Evolutionary conservation across 305 asterid genomes (phyloP), one percentile per base, ranked within the genome.

Genomic region (Ilex paraguariensis): DNA sequence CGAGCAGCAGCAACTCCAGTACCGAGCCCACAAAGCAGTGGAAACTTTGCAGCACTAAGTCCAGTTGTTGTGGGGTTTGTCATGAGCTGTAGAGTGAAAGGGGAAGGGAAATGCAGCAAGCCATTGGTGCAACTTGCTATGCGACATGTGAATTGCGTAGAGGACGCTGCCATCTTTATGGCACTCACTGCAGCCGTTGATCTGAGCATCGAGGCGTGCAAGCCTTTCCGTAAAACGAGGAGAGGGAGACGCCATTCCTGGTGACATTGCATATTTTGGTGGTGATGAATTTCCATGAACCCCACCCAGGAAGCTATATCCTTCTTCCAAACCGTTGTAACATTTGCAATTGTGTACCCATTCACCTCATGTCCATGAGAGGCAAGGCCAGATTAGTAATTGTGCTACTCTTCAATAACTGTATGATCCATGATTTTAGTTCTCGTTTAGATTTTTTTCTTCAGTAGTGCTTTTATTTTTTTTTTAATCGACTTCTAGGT

Each of bases 121-220:
- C 96, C 95, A 5, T 53, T 82, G 4, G 98, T 86, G 67, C 98
- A 91, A 63, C 74, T 91, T 3, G 96, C 96, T 10, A 87, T 91
- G 87, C 58, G 96, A 49, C 93, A 91, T 17, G 82, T 91, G 59
- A 84, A 90, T 7, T 88, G 96, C 28, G 86, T 91, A 66, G 96
- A 91, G 69, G 98, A 91, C 55, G 98, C 98, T 0, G 98, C 98
- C 54, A 91, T 86, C 21, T 91, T 91, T 66, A 88, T 91, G 98
- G 93, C 98, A 48, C 88, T 91, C 8, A 89, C 96, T 1, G 95
- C 96, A 48, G 97, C 96, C 1, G 96, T 90, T 11, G 98, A 88
- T 76, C 95, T 91, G 36, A 91, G 98, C 65, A 83, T 88, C 3
- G 98, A 86, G 59, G 98, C 96, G 0, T 91, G 98, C 54, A 74